Conservation (phyloP, 768 basidiomycete genomes). For the Lentinula sp. region DNA sequence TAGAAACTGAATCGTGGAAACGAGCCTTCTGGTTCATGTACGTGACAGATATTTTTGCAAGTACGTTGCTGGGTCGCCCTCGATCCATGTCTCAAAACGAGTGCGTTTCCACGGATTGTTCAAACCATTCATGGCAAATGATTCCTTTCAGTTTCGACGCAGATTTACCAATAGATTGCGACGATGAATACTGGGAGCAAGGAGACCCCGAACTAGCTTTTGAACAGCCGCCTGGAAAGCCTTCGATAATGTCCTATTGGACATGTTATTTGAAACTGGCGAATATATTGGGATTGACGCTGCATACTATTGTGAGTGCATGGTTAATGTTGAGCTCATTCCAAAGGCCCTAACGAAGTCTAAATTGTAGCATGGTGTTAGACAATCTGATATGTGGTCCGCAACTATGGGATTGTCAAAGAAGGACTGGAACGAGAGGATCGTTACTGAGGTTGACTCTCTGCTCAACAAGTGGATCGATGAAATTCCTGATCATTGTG, state of each 20-base stretch:
- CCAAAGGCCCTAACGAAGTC: neutral
- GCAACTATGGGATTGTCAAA: neutral
- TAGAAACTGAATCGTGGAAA: slow-evolving; percentile 60
- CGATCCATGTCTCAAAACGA: slow-evolving; percentile 54
- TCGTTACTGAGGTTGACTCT: slow-evolving; percentile 70
- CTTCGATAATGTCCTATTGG: slow-evolving; percentile 40
- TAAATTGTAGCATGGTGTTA: slow-evolving; percentile 8
- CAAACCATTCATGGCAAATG: no score
- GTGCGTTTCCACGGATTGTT: slow-evolving; percentile 22
- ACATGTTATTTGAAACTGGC: slow-evolving; percentile 38
- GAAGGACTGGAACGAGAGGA: slow-evolving; percentile 51
- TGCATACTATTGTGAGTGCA: slow-evolving; percentile 43
- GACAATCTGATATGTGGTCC: neutral
- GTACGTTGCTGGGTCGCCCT: slow-evolving; percentile 46
- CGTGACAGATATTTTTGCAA: slow-evolving; percentile 13
- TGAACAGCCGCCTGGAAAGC: slow-evolving; percentile 47
- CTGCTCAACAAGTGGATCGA: slow-evolving; percentile 75
- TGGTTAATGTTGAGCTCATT: slow-evolving; percentile 7
- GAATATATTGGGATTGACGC: slow-evolving; percentile 45
- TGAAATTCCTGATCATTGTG: slow-evolving; percentile 55
- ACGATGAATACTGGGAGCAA: slow-evolving; percentile 62
- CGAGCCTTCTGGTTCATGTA: slow-evolving; percentile 40
- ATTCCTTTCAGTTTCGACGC: slow-evolving; percentile 43
- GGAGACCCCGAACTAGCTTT: slow-evolving; percentile 36
- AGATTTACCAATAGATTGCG: slow-evolving; percentile 58